These are phyloP conservation scores for Pyrenophora tritici-repentis DNA, from an alignment of 2,329 filamentous ascomycete genomes.

Conservation along the genomic window DNA sequence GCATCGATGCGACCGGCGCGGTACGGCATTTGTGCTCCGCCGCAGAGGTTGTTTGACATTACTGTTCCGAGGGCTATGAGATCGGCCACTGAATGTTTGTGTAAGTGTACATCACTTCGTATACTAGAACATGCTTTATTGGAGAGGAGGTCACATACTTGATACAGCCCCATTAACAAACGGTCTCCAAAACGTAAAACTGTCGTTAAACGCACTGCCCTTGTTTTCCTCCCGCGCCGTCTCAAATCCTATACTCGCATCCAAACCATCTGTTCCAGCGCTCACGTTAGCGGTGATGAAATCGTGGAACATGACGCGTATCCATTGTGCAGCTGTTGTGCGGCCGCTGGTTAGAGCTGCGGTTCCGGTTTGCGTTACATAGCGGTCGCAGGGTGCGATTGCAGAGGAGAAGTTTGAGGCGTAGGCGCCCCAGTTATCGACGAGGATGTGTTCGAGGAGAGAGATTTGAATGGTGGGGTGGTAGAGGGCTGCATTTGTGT, in stretches of 20 bases:
- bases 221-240: constrained; percentile 28
- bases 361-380: constrained; percentile 14
- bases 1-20: constrained; percentile 35
- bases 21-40: constrained; percentile 28
- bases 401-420: constrained; percentile 23
- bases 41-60: constrained; percentile 32
- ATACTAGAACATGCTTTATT: too few species aligned
- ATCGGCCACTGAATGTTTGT: constrained; percentile 35
- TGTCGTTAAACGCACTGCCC: constrained; percentile 38
- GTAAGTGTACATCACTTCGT: too few species aligned
- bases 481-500: constrained; percentile 2
- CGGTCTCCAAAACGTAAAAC: constrained; percentile 28
- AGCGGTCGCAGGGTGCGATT: constrained; percentile 23
- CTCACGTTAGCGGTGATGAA: constrained; percentile 31
- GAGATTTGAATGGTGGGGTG: constrained; percentile 8
- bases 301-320: constrained; percentile 40
- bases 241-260: constrained; percentile 41
- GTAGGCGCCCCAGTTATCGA: constrained; percentile 22
- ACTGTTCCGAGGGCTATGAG: constrained; percentile 32
- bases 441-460: constrained; percentile 22
- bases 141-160: too few species aligned
- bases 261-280: constrained; percentile 35
- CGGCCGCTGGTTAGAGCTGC: constrained; percentile 13
- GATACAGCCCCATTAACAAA: constrained; percentile 22
- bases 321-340: constrained; percentile 29